Evolutionary conservation across 1,139 yeast genomes (phyloP), one percentile per base, ranked within the genome.

Genomic region (Kurtzmaniella natalensis): DNA sequence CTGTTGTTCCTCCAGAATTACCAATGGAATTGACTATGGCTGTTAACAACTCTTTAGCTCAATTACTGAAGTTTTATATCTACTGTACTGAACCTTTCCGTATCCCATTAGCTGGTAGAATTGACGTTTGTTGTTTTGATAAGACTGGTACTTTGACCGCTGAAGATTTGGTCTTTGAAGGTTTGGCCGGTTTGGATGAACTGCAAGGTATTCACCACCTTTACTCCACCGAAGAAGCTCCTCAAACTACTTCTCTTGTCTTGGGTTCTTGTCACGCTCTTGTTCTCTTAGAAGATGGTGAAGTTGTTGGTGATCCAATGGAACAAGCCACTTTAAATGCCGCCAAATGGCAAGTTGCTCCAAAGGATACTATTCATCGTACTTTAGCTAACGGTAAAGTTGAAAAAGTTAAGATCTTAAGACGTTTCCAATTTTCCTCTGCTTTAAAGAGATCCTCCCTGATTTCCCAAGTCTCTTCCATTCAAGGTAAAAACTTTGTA

Each of bases 1-100:
- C 97, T 32, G 99, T 92, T 46, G 99, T 92, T 29, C 99, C 99
- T 28, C 98, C 99, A 34, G 99, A 92, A 64, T 74, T 92, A 47
- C 99, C 99, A 35, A 94, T 92, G 98, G 98, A 92, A 68, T 76
- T 92, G 50, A 92, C 98, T 20, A 83, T 92, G 89, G 98, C 98
- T 40, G 98, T 92, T 28, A 92, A 92, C 61, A 73, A 87, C 29
- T 89, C 97, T 7, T 72, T 92, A 53, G 78, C 92, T 35, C 88
- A 96, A 4, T 73, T 92, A 44, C 81, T 84, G 46, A 94, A 94
- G 60, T 82, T 72, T 55, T 89, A 81, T 56, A 81, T 92, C 44
- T 92, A 85, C 69, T 92, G 99, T 70, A 94, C 98, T 33, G 99
- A 92, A 61, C 99, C 99, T 10, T 92, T 92, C 67, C 78, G 99